Conservation (phyloP, 768 basidiomycete species). For the Pilatotrama ljubarskyi region DNA sequence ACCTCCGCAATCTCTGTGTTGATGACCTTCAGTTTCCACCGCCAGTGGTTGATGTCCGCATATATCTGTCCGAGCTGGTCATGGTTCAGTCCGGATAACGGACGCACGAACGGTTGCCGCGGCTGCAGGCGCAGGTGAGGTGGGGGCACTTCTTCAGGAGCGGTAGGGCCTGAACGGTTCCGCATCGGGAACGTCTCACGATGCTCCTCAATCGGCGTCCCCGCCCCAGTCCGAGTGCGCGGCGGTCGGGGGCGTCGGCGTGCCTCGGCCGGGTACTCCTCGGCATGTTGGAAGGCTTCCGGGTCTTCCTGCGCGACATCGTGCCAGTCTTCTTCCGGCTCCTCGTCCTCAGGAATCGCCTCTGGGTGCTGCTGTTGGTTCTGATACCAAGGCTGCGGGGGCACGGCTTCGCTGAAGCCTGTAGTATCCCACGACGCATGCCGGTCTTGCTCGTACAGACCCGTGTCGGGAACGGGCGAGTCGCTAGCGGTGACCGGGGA, state of each 20-base stretch:
- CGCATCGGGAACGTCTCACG: constrained; percentile 71
- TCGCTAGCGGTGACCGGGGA: constrained; percentile 29
- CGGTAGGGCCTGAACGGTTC: constrained; percentile 30
- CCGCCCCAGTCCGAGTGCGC: constrained; percentile 15
- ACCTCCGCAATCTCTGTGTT: constrained; percentile 71
- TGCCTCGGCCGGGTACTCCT: constrained; percentile 30
- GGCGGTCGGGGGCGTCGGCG: constrained; percentile 27
- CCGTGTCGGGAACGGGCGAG: constrained; percentile 51
- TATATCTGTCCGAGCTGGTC: constrained; percentile 68
- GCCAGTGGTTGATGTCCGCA: constrained; percentile 66
- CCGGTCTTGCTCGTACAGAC: constrained; percentile 53
- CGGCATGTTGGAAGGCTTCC: constrained; percentile 34
- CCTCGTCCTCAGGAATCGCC: constrained; percentile 24
- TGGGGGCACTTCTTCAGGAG: constrained; percentile 49
- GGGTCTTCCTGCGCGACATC: constrained; percentile 52
- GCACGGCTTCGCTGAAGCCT: constrained; percentile 25
- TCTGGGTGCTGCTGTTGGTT: constrained; percentile 26
- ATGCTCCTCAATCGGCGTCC: constrained; percentile 30
- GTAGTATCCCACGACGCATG: constrained; percentile 32
- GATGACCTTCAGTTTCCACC: constrained; percentile 67
- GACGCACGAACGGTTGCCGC: constrained; percentile 70
- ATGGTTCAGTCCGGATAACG: constrained; percentile 69
- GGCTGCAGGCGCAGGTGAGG: constrained; percentile 71
- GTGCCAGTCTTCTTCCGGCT: constrained; percentile 54
- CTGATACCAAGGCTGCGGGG: constrained; percentile 34